Conservation (phyloP, 2,329 filamentous ascomycete genomes). For the Diplodia sapinea region DNA sequence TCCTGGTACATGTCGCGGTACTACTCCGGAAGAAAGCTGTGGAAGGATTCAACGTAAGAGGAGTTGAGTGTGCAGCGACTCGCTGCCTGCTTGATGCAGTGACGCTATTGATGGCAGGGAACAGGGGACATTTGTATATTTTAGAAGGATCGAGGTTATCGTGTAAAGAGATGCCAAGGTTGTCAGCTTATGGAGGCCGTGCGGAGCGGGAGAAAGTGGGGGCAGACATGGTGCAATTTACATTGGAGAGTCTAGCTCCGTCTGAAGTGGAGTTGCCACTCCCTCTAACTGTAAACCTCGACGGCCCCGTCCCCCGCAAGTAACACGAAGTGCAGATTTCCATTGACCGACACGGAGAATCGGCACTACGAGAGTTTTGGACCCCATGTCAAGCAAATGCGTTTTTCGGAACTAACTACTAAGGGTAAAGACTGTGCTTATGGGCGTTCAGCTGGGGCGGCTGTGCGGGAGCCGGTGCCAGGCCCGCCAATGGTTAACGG, state of each 20-base stretch:
- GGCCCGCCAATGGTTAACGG: not conserved
- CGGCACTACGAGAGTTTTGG: not conserved
- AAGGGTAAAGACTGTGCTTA: not conserved
- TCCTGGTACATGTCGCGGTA: too few species aligned
- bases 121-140: not conserved
- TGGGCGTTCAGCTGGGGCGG: conserved; percentile 11
- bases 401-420: not conserved
- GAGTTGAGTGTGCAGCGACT: not conserved
- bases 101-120: not conserved
- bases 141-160: not conserved
- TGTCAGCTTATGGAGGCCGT: not conserved
- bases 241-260: too few species aligned
- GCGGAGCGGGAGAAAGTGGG: not conserved
- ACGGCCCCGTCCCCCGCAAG: not conserved
- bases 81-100: not conserved
- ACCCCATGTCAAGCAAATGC: conserved; percentile 10
- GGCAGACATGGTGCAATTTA: not conserved
- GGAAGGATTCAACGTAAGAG: too few species aligned
- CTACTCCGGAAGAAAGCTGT: too few species aligned
- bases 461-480: not conserved
- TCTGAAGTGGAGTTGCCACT: not conserved
- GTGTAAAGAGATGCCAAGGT: not conserved
- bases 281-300: not conserved
- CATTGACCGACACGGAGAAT: not conserved
- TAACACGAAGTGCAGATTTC: not conserved